These are phyloP conservation scores for Lonicera japonica DNA, from an alignment of 129 eudicot species.

Conservation along the genomic window DNA sequence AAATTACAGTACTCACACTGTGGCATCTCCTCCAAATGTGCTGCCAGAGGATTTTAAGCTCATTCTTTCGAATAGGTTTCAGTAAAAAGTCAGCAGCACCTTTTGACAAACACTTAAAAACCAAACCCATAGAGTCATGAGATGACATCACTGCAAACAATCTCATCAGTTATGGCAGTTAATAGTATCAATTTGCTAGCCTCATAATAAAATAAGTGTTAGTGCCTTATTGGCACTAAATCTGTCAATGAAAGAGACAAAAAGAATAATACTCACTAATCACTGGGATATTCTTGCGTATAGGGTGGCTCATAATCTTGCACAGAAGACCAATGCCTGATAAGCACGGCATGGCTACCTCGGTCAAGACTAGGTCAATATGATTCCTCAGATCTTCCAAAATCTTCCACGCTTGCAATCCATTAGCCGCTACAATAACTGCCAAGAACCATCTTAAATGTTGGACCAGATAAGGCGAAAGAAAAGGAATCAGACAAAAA, in stretches of 20 bases:
- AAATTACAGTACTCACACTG: slow-evolving; percentile 50
- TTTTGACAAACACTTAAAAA: slow-evolving; percentile 81
- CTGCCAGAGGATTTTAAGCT: slow-evolving; percentile 95
- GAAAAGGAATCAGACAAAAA: neutral
- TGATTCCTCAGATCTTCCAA: slow-evolving; percentile 57
- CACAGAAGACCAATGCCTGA: slow-evolving; percentile 69
- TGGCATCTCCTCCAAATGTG: slow-evolving; percentile 95
- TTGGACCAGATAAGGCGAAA: neutral
- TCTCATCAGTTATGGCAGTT: slow-evolving; percentile 25
- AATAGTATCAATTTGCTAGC: too few relatives aligned
- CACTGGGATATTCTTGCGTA: slow-evolving; percentile 80
- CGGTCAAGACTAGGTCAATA: slow-evolving; percentile 74
- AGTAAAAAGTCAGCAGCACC: slow-evolving; percentile 93
- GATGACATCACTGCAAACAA: slow-evolving; percentile 95
- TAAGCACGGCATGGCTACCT: slow-evolving; percentile 72
- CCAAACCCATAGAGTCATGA: slow-evolving; percentile 89
- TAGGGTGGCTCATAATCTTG: slow-evolving; percentile 81
- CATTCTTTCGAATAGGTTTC: slow-evolving; percentile 84
- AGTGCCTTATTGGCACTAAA: too few relatives aligned
- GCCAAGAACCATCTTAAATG: slow-evolving; percentile 21
- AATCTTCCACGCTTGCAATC: slow-evolving; percentile 79
- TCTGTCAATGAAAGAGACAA: too few relatives aligned
- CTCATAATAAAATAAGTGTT: too few relatives aligned
- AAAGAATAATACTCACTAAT: slow-evolving; percentile 84
- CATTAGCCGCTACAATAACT: slow-evolving; percentile 80